phyloP scores from a whole-genome alignment of 1,284 basidiomycete genomes.

The Moesziomyces globuligerus region DNA sequence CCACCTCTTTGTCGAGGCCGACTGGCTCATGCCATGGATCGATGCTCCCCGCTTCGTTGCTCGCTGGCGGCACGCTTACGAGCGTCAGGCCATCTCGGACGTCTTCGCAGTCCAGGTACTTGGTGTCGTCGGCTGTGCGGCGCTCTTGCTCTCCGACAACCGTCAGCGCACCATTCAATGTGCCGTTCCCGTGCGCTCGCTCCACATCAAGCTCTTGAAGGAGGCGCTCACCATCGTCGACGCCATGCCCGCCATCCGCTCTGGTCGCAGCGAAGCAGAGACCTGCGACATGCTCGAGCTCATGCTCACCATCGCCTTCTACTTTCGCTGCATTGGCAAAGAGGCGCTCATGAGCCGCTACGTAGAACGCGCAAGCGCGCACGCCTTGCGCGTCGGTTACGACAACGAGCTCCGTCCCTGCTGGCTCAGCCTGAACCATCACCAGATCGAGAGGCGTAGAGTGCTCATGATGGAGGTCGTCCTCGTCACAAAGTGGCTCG shows the following conservation, averaged over 20 bases:
- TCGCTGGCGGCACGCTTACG: constrained; percentile 22
- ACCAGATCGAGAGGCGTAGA: constrained; percentile 25
- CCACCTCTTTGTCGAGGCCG: constrained; percentile 23
- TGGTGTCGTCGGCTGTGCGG: constrained; percentile 12
- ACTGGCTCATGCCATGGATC: constrained; percentile 25
- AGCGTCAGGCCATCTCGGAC: constrained; percentile 26
- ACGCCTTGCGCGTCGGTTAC: constrained; percentile 12
- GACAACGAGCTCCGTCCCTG: constrained; percentile 18
- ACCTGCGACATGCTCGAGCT: constrained; percentile 26
- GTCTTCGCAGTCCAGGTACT: constrained; percentile 25
- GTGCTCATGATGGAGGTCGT: constrained; percentile 11
- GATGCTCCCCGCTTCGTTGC: constrained; percentile 25
- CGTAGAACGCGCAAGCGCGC: constrained; percentile 19
- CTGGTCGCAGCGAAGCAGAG: constrained; percentile 15
- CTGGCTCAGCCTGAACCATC: constrained; percentile 18
- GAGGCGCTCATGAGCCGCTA: constrained; percentile 9
- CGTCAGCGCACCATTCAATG: constrained; percentile 18
- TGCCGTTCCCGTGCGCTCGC: constrained; percentile 19
- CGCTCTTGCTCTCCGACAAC: constrained; percentile 29
- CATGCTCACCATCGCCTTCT: constrained; percentile 23
- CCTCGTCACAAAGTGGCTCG: constrained; percentile 20
- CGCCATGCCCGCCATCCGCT: constrained; percentile 16
- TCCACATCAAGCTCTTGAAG: constrained; percentile 27
- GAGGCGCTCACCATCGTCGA: constrained; percentile 25
- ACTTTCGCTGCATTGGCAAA: constrained; percentile 31